phyloP scores from a whole-genome alignment of 106 monocot genomes.

The Chionographis japonica region DNA sequence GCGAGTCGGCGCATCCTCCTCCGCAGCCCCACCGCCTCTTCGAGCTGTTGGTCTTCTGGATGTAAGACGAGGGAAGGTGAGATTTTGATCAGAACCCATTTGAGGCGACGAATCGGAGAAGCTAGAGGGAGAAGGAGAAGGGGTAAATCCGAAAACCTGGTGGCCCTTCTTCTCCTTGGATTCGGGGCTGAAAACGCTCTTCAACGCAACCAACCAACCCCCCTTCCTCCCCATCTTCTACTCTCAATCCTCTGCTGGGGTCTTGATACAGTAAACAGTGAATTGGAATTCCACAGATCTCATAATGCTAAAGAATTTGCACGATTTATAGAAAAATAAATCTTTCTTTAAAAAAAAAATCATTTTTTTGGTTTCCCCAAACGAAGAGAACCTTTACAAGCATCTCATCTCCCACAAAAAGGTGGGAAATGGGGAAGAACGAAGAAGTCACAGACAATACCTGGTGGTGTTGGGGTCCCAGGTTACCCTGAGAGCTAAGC shows the following conservation, averaged over 20 bases:
- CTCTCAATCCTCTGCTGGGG: not conserved
- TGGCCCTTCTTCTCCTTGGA: slow-evolving; percentile 39
- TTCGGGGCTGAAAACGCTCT: slow-evolving; percentile 54
- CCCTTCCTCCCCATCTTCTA: slow-evolving; percentile 63
- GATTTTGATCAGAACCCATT: slow-evolving; percentile 12
- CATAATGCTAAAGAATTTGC: not conserved
- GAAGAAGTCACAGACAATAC: not conserved
- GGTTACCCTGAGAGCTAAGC: no score
- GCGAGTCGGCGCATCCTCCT: slow-evolving; percentile 23
- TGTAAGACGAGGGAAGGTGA: not conserved
- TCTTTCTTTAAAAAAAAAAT: no score
- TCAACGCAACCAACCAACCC: slow-evolving; percentile 51
- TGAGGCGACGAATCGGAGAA: not conserved
- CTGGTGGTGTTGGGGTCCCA: not conserved
- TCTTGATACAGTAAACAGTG: no score
- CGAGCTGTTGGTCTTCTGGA: no score
- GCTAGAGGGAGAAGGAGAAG: not conserved
- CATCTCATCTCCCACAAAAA: slow-evolving; percentile 2
- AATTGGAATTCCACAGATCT: no score
- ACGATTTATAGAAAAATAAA: not conserved
- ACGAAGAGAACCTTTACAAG: slow-evolving; percentile 7
- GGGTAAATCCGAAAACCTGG: no score
- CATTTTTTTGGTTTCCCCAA: no score
- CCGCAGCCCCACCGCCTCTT: slow-evolving; percentile 33
- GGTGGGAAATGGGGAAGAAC: not conserved